Evolutionary conservation across 2,329 filamentous ascomycete species (phyloP), one percentile per base, ranked within the genome.

Genomic region (Epichloe gansuensis): DNA sequence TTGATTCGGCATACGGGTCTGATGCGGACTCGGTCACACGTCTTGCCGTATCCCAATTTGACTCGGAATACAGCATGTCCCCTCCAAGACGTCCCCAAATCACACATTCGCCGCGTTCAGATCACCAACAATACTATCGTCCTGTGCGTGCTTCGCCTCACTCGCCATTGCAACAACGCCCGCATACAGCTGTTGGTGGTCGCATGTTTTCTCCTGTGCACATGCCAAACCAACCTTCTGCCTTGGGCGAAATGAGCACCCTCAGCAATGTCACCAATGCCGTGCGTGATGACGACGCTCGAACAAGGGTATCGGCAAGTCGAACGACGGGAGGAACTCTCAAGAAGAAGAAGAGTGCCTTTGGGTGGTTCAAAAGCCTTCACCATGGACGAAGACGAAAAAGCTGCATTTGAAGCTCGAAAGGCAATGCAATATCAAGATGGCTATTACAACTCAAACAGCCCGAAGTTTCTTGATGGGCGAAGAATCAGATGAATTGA

Each of bases 361-460:
- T 85, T 60, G 81, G 81, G 2, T 85, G 81, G 81, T 65, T 85
- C 52, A 84, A 83, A 85, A 67, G 81, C 81, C 1, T 85, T 85
- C 50, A 78, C 76, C 37, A 66, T 85, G 28, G 80, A 82, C 55
- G 81, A 85, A 23, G 79, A 83, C 47, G 81, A 85, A 63, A 75
- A 74, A 50, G 72, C 74, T 8, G 74, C 75, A 9, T 85, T 81
- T 57, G 80, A 83, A 61, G 74, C 75, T 46, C 74, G 75, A 53
- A 76, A 71, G 61, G 69, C 71, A 7, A 71, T 72, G 59, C 68
- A 74, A 17, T 64, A 67, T 5, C 65, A 63, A 0, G 74, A 75
- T 53, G 66, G 67, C 2, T 81, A 81, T 56, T 76, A 77, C 52
- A 72, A 79, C 21, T 62, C 62, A 4, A 69, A 70, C 51, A 77